Base-by-base conservation (phyloP, 306 rosid genomes). In the Corylus americana region DNA sequence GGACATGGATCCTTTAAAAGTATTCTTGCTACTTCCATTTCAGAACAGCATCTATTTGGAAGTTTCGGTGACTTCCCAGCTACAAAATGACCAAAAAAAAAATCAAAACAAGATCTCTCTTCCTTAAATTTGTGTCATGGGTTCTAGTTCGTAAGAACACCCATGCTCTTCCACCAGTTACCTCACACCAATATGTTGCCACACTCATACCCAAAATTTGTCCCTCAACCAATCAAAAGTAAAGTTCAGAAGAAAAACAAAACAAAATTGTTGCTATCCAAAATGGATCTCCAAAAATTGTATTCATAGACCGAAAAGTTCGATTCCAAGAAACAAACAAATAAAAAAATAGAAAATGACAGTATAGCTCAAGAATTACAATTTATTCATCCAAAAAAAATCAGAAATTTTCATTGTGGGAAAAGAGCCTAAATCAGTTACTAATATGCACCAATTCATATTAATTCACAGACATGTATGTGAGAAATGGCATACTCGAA, bases 401-500 rank as follows among this genome's bases (percentile, higher is more conserved):
- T 7, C 10, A 1, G 7, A 20, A 58, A 48, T 48, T 48, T 58
- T 58, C 13, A 57, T 58, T 74, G 53, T 58, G 35, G 35, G 29
- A 22, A 58, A 70, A 50, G 53, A 74, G 74, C n/a, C 12, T 48
- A 22, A 75, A 3, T 55, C 6, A 1, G 0, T 67, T 1, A 7
- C 3, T 67, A n/a, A 4, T 18, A 18, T 68, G 4, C 6, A 42
- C 16, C 48, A 42, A 39, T 25, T 5, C 1, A 20, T 22, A 2
- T 22, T 50, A 55, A 8, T 55, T 55, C 66, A 25, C 14, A 70
- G 11, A 39, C 8, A 64, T 53, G 51, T 13, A 31, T 0, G 63
- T 78, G 29, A 31, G 25, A 16, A 61, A 37, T 42, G 18, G 45
- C 89, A 78, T 83, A 91, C 98, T 95, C 97, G 76, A 92, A 88